A percentile compares a stretch with the other conserved stretches of the same genome.
phyloP scores from a whole-genome alignment of 441 rosid species.

The Arabidopsis hybrid region DNA sequence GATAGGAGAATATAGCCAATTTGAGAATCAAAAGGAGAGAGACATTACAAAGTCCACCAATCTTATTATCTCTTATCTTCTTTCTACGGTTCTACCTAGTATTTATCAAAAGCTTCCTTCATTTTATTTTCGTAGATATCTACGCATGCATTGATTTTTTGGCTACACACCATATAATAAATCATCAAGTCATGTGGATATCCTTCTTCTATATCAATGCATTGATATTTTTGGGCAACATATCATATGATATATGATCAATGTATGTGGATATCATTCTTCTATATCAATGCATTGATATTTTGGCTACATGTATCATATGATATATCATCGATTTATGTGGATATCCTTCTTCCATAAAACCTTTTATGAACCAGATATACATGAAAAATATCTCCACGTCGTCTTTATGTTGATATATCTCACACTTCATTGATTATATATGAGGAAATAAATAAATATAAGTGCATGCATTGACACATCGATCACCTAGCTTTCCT shows the following conservation, averaged over 20 bases:
- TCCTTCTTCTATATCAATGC: slow-evolving; percentile 3
- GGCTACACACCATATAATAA: not conserved
- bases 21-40: slow-evolving; percentile 16
- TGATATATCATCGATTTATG: slow-evolving; percentile 16
- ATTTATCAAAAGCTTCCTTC: slow-evolving; percentile 17
- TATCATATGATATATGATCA: not conserved
- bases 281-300: not conserved
- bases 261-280: not conserved
- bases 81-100: slow-evolving; percentile 38
- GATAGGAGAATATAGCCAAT: slow-evolving; percentile 24
- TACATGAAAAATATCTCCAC: slow-evolving; percentile 30
- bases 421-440: slow-evolving; percentile 14
- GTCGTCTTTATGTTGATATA: slow-evolving; percentile 26
- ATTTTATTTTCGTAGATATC: not conserved
- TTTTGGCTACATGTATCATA: not conserved
- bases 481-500: slow-evolving; percentile 3
- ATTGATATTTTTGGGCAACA: not conserved
- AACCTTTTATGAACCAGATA: slow-evolving; percentile 10
- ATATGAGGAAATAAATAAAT: slow-evolving; percentile 24
- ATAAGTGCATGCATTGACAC: slow-evolving; percentile 36
- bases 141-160: not conserved
- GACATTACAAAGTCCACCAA: slow-evolving; percentile 14
- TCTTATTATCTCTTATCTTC: slow-evolving; percentile 26
- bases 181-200: slow-evolving; percentile 24
- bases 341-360: slow-evolving; percentile 24